A percentile compares a stretch with the other conserved stretches of the same genome.
These are phyloP conservation scores for Yamadazyma atmosphaerica DNA, from an alignment of 1,139 yeast species.

Conservation along the genomic window DNA sequence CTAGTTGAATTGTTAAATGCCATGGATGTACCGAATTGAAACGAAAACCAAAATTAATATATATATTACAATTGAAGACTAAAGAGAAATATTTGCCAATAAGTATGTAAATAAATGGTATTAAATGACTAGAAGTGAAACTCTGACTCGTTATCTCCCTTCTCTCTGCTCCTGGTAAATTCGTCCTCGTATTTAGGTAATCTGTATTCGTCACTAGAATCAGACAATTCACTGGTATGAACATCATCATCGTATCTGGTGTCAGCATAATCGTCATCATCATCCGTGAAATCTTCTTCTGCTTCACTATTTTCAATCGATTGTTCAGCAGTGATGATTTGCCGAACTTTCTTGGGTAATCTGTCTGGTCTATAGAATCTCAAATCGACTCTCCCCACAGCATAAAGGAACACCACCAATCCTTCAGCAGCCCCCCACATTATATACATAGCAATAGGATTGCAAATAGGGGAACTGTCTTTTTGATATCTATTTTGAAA, in stretches of 20 bases:
- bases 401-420: constrained; percentile 52
- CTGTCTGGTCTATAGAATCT: constrained; percentile 78
- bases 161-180: constrained; percentile 6
- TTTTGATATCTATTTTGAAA: constrained; percentile 39
- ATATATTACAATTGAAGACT: too few relatives aligned
- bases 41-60: neutral
- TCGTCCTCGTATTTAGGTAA: constrained; percentile 19
- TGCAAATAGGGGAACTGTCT: constrained; percentile 22
- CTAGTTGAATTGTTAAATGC: constrained; percentile 40
- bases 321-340: constrained; percentile 47
- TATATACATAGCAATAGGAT: constrained; percentile 63
- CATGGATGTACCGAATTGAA: constrained; percentile 9
- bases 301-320: constrained; percentile 17
- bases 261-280: constrained; percentile 13
- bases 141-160: constrained; percentile 18
- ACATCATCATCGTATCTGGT: constrained; percentile 15
- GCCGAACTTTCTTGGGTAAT: constrained; percentile 40
- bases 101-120: neutral
- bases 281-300: constrained; percentile 14
- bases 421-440: constrained; percentile 65
- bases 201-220: constrained; percentile 10
- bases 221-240: constrained; percentile 14
- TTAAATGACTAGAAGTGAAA: constrained; percentile 18
- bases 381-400: constrained; percentile 67
- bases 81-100: too few relatives aligned